These are phyloP conservation scores for Anaeramoeba ignava DNA, from an alignment of 78 protist species.

Conservation along the genomic window DNA sequence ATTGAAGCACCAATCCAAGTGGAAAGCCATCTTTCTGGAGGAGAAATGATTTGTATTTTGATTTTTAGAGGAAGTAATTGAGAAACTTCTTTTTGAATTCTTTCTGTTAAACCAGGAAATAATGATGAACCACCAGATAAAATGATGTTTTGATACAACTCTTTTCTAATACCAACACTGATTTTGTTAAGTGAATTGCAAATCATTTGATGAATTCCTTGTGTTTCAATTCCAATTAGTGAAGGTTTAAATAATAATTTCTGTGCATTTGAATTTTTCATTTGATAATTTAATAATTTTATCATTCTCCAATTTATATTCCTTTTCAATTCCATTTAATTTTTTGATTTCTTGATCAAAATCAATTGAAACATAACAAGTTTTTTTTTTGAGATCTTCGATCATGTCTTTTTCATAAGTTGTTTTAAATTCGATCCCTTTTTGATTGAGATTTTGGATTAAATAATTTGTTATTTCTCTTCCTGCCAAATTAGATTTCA, in stretches of 20 bases:
- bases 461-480: background rate
- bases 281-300: background rate
- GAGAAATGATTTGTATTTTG: background rate
- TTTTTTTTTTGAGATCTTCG: background rate
- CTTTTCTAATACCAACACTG: background rate
- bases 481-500: background rate
- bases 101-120: background rate
- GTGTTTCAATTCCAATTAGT: background rate
- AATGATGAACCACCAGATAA: background rate
- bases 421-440: too few relatives aligned
- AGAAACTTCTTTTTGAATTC: background rate
- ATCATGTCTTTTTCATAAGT: too few relatives aligned
- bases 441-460: too few relatives aligned
- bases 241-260: background rate
- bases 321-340: too few relatives aligned
- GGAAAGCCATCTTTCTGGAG: background rate
- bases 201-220: background rate
- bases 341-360: background rate
- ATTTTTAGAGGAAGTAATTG: background rate
- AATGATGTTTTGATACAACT: background rate
- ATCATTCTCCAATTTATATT: too few relatives aligned
- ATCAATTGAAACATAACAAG: background rate
- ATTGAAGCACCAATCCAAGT: constrained; percentile 3
- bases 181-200: background rate
- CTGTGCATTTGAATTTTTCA: background rate